phyloP scores from a whole-genome alignment of 257 asterid species.

The Lycium ferocissimum region DNA sequence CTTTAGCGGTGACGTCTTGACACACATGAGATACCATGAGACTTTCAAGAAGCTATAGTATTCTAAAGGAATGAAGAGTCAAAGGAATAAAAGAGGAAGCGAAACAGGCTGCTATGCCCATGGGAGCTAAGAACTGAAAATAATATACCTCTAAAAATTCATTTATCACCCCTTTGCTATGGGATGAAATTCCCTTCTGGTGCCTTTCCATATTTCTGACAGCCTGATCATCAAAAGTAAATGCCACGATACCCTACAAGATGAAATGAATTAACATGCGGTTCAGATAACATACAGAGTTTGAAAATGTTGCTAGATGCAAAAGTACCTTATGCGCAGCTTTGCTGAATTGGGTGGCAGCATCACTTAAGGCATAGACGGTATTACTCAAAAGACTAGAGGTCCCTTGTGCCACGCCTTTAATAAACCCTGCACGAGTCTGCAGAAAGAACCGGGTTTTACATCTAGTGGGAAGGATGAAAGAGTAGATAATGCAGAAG shows the following conservation, averaged over 20 bases:
- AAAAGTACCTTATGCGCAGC: slow-evolving; percentile 89
- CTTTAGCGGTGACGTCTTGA: background rate
- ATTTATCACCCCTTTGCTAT: slow-evolving; percentile 90
- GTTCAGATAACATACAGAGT: slow-evolving; percentile 21
- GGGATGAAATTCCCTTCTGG: slow-evolving; percentile 75
- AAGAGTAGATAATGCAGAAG: slow-evolving; percentile 20
- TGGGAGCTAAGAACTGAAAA: slow-evolving; percentile 20
- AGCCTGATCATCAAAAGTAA: slow-evolving; percentile 82
- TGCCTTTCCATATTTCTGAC: slow-evolving; percentile 68
- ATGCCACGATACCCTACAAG: slow-evolving; percentile 94
- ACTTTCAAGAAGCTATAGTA: slow-evolving; percentile 17
- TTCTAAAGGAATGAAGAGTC: slow-evolving; percentile 3
- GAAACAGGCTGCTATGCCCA: background rate
- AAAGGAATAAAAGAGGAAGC: background rate
- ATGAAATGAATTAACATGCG: slow-evolving; percentile 11
- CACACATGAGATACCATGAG: background rate
- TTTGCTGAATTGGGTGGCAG: slow-evolving; percentile 95
- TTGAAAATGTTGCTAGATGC: background rate
- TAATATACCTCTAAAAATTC: slow-evolving; percentile 84
- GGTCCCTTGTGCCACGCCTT: slow-evolving; percentile 98
- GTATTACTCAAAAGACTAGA: slow-evolving; percentile 94
- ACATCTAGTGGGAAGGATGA: background rate
- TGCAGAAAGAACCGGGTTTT: slow-evolving; percentile 49
- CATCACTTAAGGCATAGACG: slow-evolving; percentile 93
- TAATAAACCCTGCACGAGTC: slow-evolving; percentile 93